A percentile compares a stretch with the other conserved stretches of the same genome.
These are phyloP conservation scores for Colletotrichum cereale DNA, from an alignment of 2,329 filamentous ascomycete species.

Conservation along the genomic window DNA sequence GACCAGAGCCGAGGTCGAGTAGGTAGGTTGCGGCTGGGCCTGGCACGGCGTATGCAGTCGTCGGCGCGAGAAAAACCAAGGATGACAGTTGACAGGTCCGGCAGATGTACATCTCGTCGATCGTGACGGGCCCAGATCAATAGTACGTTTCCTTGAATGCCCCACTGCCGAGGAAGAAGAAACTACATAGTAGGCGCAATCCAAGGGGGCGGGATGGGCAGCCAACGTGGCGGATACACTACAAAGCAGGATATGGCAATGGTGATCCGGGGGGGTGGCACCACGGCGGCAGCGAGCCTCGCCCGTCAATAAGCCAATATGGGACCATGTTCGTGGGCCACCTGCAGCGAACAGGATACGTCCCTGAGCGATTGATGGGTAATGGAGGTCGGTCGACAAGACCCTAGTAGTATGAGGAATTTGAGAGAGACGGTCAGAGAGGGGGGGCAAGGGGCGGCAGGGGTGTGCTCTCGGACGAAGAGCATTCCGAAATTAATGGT, in stretches of 20 bases:
- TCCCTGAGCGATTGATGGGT: background rate
- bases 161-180: conserved; percentile 14
- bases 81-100: conserved; percentile 1
- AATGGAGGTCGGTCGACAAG: background rate
- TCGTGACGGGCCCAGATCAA: conserved; percentile 24
- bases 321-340: background rate
- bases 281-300: background rate
- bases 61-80: conserved; percentile 12
- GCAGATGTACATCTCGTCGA: conserved; percentile 8
- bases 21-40: background rate
- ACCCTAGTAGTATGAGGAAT: background rate
- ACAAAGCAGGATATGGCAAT: background rate
- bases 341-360: background rate
- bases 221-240: background rate
- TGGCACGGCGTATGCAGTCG: background rate
- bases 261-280: background rate
- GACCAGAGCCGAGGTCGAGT: background rate
- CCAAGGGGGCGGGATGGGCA: background rate
- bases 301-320: background rate
- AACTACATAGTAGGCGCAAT: background rate
- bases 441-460: background rate
- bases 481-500: conserved; percentile 39
- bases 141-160: conserved; percentile 28
- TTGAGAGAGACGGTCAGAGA: background rate
- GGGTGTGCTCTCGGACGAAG: conserved; percentile 29